phyloP scores from a whole-genome alignment of 441 rosid genomes.

The Adansonia rubrostipa region DNA sequence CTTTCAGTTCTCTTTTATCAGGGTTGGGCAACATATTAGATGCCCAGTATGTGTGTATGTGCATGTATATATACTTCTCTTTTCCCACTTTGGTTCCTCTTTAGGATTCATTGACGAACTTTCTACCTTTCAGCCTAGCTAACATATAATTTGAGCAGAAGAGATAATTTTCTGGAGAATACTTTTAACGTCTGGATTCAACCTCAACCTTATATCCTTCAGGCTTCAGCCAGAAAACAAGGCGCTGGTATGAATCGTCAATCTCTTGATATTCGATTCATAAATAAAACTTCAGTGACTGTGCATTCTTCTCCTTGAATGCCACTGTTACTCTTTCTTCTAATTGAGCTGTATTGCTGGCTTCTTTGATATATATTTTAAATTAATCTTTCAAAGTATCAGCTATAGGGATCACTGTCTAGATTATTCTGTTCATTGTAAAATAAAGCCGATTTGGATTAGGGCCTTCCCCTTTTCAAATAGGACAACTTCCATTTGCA shows the following conservation, averaged over 20 bases:
- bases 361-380: background rate
- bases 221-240: background rate
- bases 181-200: background rate
- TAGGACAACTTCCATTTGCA: background rate
- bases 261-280: background rate
- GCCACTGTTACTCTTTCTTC: background rate
- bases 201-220: background rate
- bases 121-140: background rate
- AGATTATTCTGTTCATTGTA: background rate
- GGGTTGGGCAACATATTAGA: background rate
- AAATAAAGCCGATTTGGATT: background rate
- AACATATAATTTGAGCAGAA: background rate
- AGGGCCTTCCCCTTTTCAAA: background rate
- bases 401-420: background rate
- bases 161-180: background rate
- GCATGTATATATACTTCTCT: no score
- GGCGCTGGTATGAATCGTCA: background rate
- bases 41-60: no score
- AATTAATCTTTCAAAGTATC: background rate
- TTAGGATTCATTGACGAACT: background rate
- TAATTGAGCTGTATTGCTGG: background rate
- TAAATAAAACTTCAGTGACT: background rate
- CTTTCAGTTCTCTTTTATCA: background rate
- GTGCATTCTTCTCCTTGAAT: no score
- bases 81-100: background rate